phyloP scores from a whole-genome alignment of 768 basidiomycete species.

The Dioszegia crocea region DNA sequence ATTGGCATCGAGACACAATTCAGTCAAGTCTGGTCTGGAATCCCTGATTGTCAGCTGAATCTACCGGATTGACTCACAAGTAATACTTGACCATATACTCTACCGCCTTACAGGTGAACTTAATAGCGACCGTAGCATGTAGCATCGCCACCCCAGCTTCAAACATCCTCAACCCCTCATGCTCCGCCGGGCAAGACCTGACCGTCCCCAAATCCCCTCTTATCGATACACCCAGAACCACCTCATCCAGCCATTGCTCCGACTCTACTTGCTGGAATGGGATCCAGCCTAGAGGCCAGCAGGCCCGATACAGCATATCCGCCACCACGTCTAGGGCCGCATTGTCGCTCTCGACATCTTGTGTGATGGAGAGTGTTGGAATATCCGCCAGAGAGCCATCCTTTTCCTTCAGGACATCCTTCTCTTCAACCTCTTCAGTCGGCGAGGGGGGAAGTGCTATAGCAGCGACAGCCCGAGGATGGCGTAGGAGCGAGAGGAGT shows the following conservation, averaged over 20 bases:
- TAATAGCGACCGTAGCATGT: conserved; percentile 55
- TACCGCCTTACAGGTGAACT: conserved; percentile 58
- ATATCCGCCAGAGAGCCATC: too few relatives aligned
- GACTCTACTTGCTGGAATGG: too few relatives aligned
- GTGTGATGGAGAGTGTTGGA: too few relatives aligned
- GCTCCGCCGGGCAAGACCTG: conserved; percentile 80
- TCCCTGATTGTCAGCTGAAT: conserved; percentile 14
- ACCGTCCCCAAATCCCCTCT: conserved; percentile 40
- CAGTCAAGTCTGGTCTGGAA: conserved; percentile 30
- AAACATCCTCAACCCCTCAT: conserved; percentile 71
- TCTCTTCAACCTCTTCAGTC: too few relatives aligned
- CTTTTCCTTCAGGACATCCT: too few relatives aligned
- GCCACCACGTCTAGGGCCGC: conserved; percentile 47
- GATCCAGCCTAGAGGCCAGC: too few relatives aligned
- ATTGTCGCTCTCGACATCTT: conserved; percentile 33
- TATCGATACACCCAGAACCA: conserved; percentile 36
- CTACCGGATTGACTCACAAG: conserved; percentile 50
- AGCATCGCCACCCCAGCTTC: conserved; percentile 69
- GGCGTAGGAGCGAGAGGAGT: too few relatives aligned
- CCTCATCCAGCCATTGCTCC: conserved; percentile 42
- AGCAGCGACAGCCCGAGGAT: too few relatives aligned
- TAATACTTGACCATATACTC: conserved; percentile 16
- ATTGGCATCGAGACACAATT: conserved; percentile 60
- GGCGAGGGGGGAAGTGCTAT: too few relatives aligned
- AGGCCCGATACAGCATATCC: conserved; percentile 40